These are phyloP conservation scores for Podospora didyma DNA, from an alignment of 495 filamentous ascomycete species.

Conservation along the genomic window DNA sequence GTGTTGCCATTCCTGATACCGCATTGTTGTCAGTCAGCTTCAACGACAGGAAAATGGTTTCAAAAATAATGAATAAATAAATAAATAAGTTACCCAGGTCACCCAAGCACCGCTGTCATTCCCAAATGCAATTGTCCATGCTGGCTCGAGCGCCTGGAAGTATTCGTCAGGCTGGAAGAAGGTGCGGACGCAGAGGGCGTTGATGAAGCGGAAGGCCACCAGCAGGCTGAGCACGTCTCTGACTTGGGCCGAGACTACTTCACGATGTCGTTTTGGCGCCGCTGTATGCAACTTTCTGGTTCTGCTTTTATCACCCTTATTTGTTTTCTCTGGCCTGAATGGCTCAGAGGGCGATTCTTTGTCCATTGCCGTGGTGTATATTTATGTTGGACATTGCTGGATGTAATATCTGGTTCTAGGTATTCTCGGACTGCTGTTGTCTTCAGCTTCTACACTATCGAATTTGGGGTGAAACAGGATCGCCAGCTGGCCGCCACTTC, in stretches of 20 bases:
- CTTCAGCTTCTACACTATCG: too few species aligned
- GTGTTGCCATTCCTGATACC: constrained; percentile 81
- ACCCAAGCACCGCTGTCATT: constrained; percentile 76
- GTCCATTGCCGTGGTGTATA: too few species aligned
- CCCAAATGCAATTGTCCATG: constrained; percentile 88
- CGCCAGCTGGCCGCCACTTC: too few species aligned
- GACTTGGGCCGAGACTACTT: constrained; percentile 28
- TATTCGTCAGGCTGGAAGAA: constrained; percentile 99
- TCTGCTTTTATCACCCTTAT: neutral
- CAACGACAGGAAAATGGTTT: too few species aligned
- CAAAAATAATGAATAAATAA: neutral
- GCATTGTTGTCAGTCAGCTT: too few species aligned
- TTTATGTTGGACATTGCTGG: too few species aligned
- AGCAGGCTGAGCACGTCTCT: constrained; percentile 59
- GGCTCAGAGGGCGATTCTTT: too few species aligned
- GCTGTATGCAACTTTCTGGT: neutral
- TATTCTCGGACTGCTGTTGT: too few species aligned
- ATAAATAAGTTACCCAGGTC: constrained; percentile 71
- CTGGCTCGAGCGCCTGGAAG: constrained; percentile 93
- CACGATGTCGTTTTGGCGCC: constrained; percentile 15
- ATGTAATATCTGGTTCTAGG: too few species aligned
- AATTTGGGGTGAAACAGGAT: too few species aligned
- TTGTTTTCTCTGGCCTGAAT: neutral
- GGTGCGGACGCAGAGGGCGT: constrained; percentile 79
- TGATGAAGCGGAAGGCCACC: constrained; percentile 73